Conservation (phyloP, 192 early-diverging fungal species). For the Coemansia interrupta region DNA sequence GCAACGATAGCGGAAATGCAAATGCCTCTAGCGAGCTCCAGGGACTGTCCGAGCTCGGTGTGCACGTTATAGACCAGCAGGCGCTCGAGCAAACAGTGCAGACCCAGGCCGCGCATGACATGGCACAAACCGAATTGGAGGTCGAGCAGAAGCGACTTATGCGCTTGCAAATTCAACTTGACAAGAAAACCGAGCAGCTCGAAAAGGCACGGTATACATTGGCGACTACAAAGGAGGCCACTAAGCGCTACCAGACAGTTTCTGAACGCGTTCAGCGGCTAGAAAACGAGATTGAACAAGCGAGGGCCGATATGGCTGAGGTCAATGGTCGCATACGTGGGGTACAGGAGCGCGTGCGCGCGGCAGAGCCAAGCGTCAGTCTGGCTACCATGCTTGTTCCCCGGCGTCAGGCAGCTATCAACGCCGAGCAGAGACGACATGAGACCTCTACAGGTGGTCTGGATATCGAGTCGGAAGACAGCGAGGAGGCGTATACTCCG, state of each 20-base stretch:
- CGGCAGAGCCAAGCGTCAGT: neutral
- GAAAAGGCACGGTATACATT: slow-evolving; percentile 17
- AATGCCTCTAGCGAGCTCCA: slow-evolving; percentile 16
- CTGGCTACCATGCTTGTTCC: slow-evolving; percentile 15
- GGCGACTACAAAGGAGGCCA: neutral
- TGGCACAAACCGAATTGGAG: slow-evolving; percentile 60
- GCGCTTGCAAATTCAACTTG: slow-evolving; percentile 41
- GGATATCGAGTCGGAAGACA: slow-evolving; percentile 2
- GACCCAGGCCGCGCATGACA: slow-evolving; percentile 57
- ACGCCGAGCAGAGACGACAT: slow-evolving; percentile 7
- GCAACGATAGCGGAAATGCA: neutral
- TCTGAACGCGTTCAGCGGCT: slow-evolving; percentile 13
- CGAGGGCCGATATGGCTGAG: slow-evolving; percentile 30
- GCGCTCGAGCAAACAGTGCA: slow-evolving; percentile 65
- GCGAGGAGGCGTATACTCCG: slow-evolving; percentile 1
- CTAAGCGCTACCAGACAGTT: slow-evolving; percentile 41
- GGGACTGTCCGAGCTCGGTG: slow-evolving; percentile 34
- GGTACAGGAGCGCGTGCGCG: slow-evolving; percentile 4
- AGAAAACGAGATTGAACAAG: slow-evolving; percentile 13
- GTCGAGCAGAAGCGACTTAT: slow-evolving; percentile 64
- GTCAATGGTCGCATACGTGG: slow-evolving; percentile 25
- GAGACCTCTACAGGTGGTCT: neutral
- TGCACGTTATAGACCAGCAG: slow-evolving; percentile 57
- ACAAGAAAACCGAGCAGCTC: slow-evolving; percentile 13
- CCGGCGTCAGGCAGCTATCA: slow-evolving; percentile 15